phyloP scores from a whole-genome alignment of 2,329 filamentous ascomycete genomes.

The Cylindrodendrum hubeiense region DNA sequence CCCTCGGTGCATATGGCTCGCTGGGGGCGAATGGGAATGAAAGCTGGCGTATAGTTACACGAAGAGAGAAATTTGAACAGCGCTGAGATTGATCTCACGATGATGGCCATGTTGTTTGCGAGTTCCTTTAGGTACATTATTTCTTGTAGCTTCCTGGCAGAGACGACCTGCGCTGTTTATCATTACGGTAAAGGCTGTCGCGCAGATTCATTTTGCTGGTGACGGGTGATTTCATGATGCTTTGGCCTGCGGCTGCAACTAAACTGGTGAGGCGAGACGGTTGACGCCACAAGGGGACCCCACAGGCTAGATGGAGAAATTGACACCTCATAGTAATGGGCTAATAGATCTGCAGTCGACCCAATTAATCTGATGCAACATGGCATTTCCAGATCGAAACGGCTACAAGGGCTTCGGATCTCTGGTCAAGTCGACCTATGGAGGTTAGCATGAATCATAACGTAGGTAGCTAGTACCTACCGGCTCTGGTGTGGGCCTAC shows the following conservation, averaged over 20 bases:
- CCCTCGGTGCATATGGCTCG: conserved; percentile 25
- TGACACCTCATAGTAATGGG: not conserved
- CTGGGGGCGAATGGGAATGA: conserved; percentile 1
- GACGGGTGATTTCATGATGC: not conserved
- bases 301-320: not conserved
- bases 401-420: not conserved
- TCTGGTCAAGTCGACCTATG: not conserved
- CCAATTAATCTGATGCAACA: not conserved
- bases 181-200: not conserved
- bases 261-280: not conserved
- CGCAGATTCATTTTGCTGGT: not conserved
- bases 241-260: not conserved
- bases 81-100: conserved; percentile 21
- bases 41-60: not conserved
- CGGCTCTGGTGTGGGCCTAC: not conserved
- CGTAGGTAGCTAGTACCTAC: not conserved
- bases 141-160: conserved; percentile 20
- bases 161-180: conserved; percentile 15
- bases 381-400: not conserved
- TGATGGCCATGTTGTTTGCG: conserved; percentile 11
- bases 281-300: not conserved
- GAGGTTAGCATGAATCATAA: not conserved
- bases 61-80: conserved; percentile 11
- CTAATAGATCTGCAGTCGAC: not conserved
- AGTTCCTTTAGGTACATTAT: conserved; percentile 19